These are phyloP conservation scores for Malassezia obtusa DNA, from an alignment of 1,284 basidiomycete species.

Conservation along the genomic window DNA sequence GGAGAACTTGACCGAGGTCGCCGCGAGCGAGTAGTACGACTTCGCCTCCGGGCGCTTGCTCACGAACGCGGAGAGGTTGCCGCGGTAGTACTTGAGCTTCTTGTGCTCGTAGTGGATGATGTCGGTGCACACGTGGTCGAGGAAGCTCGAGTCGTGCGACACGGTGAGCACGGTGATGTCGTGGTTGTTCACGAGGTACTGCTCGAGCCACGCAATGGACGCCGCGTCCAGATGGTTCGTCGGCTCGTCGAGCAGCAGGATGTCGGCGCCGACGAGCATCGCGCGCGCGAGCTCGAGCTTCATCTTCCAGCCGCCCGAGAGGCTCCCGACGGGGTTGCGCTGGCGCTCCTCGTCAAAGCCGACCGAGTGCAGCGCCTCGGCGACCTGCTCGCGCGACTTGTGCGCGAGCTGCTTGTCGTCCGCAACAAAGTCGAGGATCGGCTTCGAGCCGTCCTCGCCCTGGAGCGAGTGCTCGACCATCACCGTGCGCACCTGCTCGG, in stretches of 20 bases:
- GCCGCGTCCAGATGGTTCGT: slow-evolving; percentile 67
- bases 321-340: slow-evolving; percentile 70
- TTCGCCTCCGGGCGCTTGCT: slow-evolving; percentile 83
- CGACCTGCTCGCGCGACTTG: slow-evolving; percentile 36
- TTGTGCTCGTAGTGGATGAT: slow-evolving; percentile 96
- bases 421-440: slow-evolving; percentile 79
- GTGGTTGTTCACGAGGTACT: slow-evolving; percentile 56
- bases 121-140: slow-evolving; percentile 93
- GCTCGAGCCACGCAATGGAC: slow-evolving; percentile 87
- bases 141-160: slow-evolving; percentile 95
- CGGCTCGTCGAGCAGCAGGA: slow-evolving; percentile 81
- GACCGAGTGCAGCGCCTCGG: slow-evolving; percentile 34
- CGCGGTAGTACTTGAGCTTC: slow-evolving; percentile 90
- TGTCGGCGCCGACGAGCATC: slow-evolving; percentile 58
- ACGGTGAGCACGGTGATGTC: slow-evolving; percentile 75
- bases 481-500: slow-evolving; percentile 70
- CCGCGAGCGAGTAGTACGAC: slow-evolving; percentile 92
- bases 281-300: slow-evolving; percentile 64
- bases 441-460: slow-evolving; percentile 72
- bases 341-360: slow-evolving; percentile 86
- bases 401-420: slow-evolving; percentile 55
- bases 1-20: slow-evolving; percentile 86
- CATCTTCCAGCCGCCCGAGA: slow-evolving; percentile 99
- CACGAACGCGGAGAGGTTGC: slow-evolving; percentile 87
- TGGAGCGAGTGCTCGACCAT: slow-evolving; percentile 96